phyloP scores from a whole-genome alignment of 768 basidiomycete genomes.

The Wakefieldia striispora region DNA sequence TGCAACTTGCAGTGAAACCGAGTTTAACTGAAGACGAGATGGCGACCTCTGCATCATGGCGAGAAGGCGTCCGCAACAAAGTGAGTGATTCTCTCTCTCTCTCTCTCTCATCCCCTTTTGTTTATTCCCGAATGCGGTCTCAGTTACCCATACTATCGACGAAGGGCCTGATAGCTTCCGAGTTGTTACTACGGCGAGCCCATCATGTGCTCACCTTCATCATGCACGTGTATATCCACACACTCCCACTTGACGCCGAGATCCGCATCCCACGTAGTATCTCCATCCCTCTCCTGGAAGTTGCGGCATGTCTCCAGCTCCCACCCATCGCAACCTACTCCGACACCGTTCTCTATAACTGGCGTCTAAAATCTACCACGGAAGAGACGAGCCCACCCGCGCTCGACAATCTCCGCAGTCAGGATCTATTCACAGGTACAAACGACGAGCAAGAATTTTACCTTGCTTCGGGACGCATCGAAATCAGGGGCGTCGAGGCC shows the following conservation, averaged over 20 bases:
- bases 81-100: constrained; percentile 33
- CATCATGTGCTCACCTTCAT: constrained; percentile 73
- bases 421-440: constrained; percentile 74
- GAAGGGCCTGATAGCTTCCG: constrained; percentile 44
- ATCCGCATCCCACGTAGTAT: constrained; percentile 68
- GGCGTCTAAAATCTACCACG: constrained; percentile 40
- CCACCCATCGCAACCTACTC: constrained; percentile 91
- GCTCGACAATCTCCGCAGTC: constrained; percentile 59
- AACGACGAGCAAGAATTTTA: constrained; percentile 86
- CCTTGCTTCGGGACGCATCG: constrained; percentile 80
- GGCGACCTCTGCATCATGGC: constrained; percentile 50
- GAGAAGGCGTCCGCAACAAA: constrained; percentile 42
- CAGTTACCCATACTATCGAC: constrained; percentile 58
- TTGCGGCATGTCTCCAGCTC: constrained; percentile 68
- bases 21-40: constrained; percentile 37
- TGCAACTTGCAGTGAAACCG: constrained; percentile 57
- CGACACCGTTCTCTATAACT: constrained; percentile 91
- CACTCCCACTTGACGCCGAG: constrained; percentile 46
- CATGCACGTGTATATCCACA: constrained; percentile 77
- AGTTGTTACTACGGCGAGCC: constrained; percentile 62
- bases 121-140: constrained; percentile 3
- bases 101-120: not conserved
- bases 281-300: constrained; percentile 70
- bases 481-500: constrained; percentile 79
- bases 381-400: constrained; percentile 33